phyloP scores from a whole-genome alignment of 1,139 yeast genomes.

The Zygotorulaspora mrakii region DNA sequence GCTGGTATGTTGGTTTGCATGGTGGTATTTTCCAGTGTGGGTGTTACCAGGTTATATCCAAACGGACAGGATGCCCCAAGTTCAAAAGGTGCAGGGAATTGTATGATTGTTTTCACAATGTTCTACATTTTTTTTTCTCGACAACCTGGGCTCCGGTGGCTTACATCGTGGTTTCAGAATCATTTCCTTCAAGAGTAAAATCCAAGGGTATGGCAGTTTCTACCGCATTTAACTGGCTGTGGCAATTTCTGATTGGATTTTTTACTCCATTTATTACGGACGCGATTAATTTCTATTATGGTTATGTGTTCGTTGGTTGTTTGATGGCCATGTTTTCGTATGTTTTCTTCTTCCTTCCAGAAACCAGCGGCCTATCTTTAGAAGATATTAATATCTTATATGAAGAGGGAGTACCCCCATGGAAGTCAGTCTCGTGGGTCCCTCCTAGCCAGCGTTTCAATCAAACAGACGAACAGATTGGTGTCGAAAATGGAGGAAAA shows the following conservation, averaged over 20 bases:
- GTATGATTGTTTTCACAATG: constrained; percentile 72
- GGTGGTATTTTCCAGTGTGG: constrained; percentile 58
- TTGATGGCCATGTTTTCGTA: constrained; percentile 53
- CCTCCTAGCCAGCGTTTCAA: constrained; percentile 10
- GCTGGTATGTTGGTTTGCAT: constrained; percentile 56
- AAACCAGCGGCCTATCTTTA: constrained; percentile 62
- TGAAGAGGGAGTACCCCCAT: constrained; percentile 41
- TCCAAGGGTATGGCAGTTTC: constrained; percentile 73
- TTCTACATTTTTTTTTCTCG: constrained; percentile 72
- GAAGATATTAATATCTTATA: constrained; percentile 67
- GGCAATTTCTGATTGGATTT: constrained; percentile 70
- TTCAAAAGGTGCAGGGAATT: constrained; percentile 55
- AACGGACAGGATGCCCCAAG: constrained; percentile 41
- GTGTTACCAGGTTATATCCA: constrained; percentile 54
- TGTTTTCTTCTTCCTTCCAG: constrained; percentile 59
- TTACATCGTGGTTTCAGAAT: constrained; percentile 65
- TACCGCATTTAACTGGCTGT: constrained; percentile 64
- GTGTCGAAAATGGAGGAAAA: too few species aligned
- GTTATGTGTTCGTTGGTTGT: constrained; percentile 70
- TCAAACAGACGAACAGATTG: too few species aligned
- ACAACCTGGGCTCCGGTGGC: constrained; percentile 79
- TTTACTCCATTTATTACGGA: constrained; percentile 64
- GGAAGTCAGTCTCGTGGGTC: constrained; percentile 40
- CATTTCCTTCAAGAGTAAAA: constrained; percentile 71
- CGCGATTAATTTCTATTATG: constrained; percentile 54